Evolutionary conservation across 345 rosid species (phyloP), one percentile per base, ranked within the genome.

Genomic region (Kernera saxatilis): DNA sequence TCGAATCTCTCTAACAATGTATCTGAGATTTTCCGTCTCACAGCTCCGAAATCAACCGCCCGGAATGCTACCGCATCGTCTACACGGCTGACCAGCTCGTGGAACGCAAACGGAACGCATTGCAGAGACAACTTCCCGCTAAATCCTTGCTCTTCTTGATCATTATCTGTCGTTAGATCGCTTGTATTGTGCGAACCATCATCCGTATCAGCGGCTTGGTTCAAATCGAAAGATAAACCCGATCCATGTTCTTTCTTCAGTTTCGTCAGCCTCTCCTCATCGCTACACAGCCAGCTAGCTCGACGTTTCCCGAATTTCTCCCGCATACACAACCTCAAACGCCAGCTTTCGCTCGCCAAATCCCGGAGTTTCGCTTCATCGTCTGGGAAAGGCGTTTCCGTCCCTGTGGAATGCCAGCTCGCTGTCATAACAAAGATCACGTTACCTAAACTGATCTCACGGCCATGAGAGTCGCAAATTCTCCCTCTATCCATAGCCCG

Each of bases 401-500:
- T 66, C 13, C 84, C 89, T 0, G 84, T 84, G 41, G 76, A 70
- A 23, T 65, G 66, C 80, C 80, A 71, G 66, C 72, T 84, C 44
- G 88, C 87, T 9, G 99, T 88, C 66, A 95, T 85, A 49, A 95
- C 86, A 73, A 95, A 85, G 39, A 89, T 95, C 19, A 92, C 93
- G 27, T 86, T 92, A 23, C 97, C 92, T 37, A 95, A 86, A 76
- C 93, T 95, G 74, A 90, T 85, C 79, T 95, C 99, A 6, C 99
- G 90, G 73, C 97, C 98, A 41, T 92, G 82, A 19, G 99, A 89
- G 78, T 95, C 97, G 37, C 84, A 67, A 39, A 95, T 83, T 45
- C 99, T 82, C 15, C 99, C 99, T 71, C 90, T 84, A 50, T 95
- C 98, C 88, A 92, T 87, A 2, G 98, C 99, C 23, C 84, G 80